Conservation (phyloP, 768 basidiomycete genomes). For the Collybia mongolica region DNA sequence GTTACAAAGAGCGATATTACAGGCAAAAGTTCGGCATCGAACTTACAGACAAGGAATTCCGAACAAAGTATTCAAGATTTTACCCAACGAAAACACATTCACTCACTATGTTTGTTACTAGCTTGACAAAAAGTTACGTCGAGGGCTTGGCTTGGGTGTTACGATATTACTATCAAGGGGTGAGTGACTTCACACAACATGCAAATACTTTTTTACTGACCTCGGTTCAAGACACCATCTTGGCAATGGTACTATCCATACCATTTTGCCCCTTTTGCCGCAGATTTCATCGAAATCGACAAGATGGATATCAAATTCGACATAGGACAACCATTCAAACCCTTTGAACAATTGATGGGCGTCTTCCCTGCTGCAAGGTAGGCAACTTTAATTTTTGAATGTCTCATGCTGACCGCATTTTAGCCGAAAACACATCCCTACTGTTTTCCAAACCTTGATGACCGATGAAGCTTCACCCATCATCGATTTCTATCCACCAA, state of each 20-base stretch:
- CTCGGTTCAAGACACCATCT: slow-evolving; percentile 70
- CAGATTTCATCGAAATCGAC: slow-evolving; percentile 82
- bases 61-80: slow-evolving; percentile 55
- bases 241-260: slow-evolving; percentile 99
- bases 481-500: slow-evolving; percentile 90
- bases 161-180: slow-evolving; percentile 98
- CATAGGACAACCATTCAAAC: slow-evolving; percentile 86
- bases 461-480: slow-evolving; percentile 84
- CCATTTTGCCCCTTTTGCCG: slow-evolving; percentile 97
- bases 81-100: background rate
- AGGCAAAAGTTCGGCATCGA: slow-evolving; percentile 86
- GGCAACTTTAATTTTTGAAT: slow-evolving; percentile 6
- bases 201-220: background rate
- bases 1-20: slow-evolving; percentile 95
- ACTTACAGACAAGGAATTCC: slow-evolving; percentile 67
- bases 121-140: slow-evolving; percentile 80
- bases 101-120: slow-evolving; percentile 26
- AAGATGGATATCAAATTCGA: slow-evolving; percentile 80
- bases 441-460: slow-evolving; percentile 87
- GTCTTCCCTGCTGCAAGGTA: slow-evolving; percentile 95
- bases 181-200: slow-evolving; percentile 34
- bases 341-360: slow-evolving; percentile 97
- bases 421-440: slow-evolving; percentile 88
- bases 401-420: background rate
- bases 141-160: slow-evolving; percentile 97